Base-by-base conservation (phyloP, 768 basidiomycete genomes). In the Erythrobasidium yunnanense region DNA sequence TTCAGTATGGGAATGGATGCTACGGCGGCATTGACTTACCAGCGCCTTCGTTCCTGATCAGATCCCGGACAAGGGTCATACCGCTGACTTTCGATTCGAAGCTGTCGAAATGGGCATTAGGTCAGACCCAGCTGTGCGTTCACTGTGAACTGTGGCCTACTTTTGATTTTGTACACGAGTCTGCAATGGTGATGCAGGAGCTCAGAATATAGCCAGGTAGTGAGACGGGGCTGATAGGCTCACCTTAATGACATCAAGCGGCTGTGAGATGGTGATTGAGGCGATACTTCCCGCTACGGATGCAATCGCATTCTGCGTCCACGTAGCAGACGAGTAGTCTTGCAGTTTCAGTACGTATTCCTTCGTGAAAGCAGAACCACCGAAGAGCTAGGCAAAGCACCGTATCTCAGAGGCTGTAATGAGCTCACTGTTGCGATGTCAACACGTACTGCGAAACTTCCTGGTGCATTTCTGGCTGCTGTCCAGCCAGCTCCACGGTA, bases 401-500 rank as follows among this genome's bases (percentile, higher is more conserved):
- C 23, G 55, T 7, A 32, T 5, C 11, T n/a, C 38, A 11, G 38
- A 11, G 38, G 11, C 38, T 42, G 38, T 11, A n/a, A 42, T 11
- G 4, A 6, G 15, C 20, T 15, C n/a, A 1, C 32, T n/a, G 35
- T 1, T n/a, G 32, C 25, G 32, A 11, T 2, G 6, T 33, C 4
- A 45, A 34, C 2, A 80, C 87, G 68, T 73, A 93, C 91, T 60
- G 93, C 89, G 73, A 99, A 99, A 56, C 83, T 84, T 11, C 93
- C 93, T 0, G 93, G 93, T 0, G 93, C 93, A 72, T 99, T 99
- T 57, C 93, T 84, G 1, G 91, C 93, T 82, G 71, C 70, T 20
- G 93, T 97, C 93, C 93, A 97, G 49, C 92, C 92, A 90, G 92
- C 95, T 29, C 93, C 93, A 69, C 91, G 85, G 78, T 99, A 99